Evolutionary conservation across 108 stramenopile genomes (phyloP).

Genomic region (Stephanodiscus triporus): DNA sequence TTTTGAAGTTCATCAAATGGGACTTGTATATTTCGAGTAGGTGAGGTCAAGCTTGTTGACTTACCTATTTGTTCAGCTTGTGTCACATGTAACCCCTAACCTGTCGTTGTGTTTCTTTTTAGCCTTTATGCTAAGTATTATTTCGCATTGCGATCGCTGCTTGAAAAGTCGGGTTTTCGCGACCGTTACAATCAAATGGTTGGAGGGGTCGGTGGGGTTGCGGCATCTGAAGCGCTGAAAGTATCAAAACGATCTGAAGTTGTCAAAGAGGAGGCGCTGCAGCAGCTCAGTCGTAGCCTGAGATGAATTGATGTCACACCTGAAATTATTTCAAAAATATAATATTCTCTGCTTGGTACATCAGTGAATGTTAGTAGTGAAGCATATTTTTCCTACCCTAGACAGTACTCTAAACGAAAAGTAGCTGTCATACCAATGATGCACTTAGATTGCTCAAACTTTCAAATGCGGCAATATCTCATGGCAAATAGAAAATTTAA

Average conservation of each 20-base stretch:
- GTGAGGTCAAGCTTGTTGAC: constrained; percentile 24
- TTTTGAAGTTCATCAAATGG: constrained; percentile 92
- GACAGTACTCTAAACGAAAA: too few species aligned
- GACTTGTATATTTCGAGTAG: constrained; percentile 95
- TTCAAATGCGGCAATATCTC: too few species aligned
- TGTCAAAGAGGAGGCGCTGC: constrained; percentile 84
- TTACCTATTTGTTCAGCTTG: constrained; percentile 1
- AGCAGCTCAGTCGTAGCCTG: constrained; percentile 82
- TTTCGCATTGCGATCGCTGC: constrained; percentile 94
- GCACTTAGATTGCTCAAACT: too few species aligned
- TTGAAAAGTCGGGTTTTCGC: constrained; percentile 89
- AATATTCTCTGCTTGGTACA: neutral
- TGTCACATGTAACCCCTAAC: neutral
- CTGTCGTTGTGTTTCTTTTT: neutral
- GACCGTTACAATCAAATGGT: constrained; percentile 68
- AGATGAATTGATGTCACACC: constrained; percentile 24
- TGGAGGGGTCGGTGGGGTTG: constrained; percentile 78
- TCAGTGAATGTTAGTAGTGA: neutral
- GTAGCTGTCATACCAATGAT: too few species aligned
- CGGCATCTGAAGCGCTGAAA: constrained; percentile 79
- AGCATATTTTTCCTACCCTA: too few species aligned
- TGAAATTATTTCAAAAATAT: neutral
- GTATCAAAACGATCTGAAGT: constrained; percentile 73
- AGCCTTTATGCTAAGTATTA: constrained; percentile 98
- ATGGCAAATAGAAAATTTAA: too few species aligned